phyloP scores from a whole-genome alignment of 2,329 filamentous ascomycete genomes.

The Neoascochyta sp. region DNA sequence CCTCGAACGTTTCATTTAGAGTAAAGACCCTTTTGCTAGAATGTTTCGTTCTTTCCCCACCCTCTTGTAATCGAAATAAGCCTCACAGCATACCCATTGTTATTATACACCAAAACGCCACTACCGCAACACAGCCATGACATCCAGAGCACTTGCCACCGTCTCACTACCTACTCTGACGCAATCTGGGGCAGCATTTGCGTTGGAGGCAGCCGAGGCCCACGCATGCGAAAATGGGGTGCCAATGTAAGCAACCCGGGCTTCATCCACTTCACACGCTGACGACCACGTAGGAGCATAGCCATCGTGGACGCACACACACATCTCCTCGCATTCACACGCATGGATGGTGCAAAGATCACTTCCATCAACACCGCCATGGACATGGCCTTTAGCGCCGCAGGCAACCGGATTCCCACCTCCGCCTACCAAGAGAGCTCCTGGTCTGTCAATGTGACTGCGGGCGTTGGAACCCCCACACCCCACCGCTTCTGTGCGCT shows the following conservation, averaged over 20 bases:
- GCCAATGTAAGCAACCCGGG: slow-evolving; percentile 27
- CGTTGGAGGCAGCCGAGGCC: slow-evolving; percentile 26
- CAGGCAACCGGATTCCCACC: slow-evolving; percentile 51
- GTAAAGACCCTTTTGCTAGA: too few species aligned
- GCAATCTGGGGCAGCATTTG: slow-evolving; percentile 27
- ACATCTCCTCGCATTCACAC: slow-evolving; percentile 46
- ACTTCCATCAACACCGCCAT: slow-evolving; percentile 58
- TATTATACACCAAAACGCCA: too few species aligned
- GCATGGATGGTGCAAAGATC: slow-evolving; percentile 49
- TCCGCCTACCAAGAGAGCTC: slow-evolving; percentile 50
- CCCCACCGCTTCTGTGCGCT: slow-evolving; percentile 51
- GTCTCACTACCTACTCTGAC: slow-evolving; percentile 26
- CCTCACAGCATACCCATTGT: too few species aligned
- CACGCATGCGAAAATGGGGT: slow-evolving; percentile 26
- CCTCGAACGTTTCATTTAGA: too few species aligned
- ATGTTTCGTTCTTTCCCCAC: too few species aligned
- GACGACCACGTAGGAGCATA: slow-evolving; percentile 41
- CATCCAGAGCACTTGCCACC: slow-evolving; percentile 12
- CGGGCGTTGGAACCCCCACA: slow-evolving; percentile 48
- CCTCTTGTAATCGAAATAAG: too few species aligned
- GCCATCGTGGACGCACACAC: slow-evolving; percentile 44
- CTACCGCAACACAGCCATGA: slow-evolving; percentile 10
- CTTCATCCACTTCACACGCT: not conserved
- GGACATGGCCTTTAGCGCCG: slow-evolving; percentile 56
- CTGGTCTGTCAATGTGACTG: slow-evolving; percentile 48